Evolutionary conservation across 441 rosid genomes (phyloP), one percentile per base, ranked within the genome.

Genomic region (Gossypium trilobum): DNA sequence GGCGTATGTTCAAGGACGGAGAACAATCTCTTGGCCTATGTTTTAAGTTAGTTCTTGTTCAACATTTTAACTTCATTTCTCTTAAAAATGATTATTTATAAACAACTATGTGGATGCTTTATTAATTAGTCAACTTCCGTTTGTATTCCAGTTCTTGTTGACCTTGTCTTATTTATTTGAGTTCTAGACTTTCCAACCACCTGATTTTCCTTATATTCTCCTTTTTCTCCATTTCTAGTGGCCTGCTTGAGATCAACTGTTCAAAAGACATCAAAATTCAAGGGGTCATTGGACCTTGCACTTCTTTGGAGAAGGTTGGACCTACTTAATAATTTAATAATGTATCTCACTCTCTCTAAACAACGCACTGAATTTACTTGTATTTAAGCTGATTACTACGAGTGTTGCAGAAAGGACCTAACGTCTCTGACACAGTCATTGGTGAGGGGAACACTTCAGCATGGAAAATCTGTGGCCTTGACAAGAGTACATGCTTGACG

Each of bases 401-500:
- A 75, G 48, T 68, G 71, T 72, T 88, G 88, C 97, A 95, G 99
- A 93, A 90, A 91, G 99, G 99, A 75, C 89, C 99, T 36, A 81
- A 82, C 74, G 94, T 88, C 70, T 88, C 98, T 29, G 99, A 95
- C 78, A 88, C 95, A 19, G 88, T 86, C 69, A 77, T 89, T 27
- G 98, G 99, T 65, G 97, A 95, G 85, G 99, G 99, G 42, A 92
- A 89, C 78, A 93, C 97, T 65, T 79, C 74, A 22, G 87, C 91
- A 36, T 95, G 99, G 99, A 95, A 93, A 81, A 83, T 95, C 90
- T 93, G 99, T 80, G 97, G 99, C 79, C 89, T 94, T 63, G 95
- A 93, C 82, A 93, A 82, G 82, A 93, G 95, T 82, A 91, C 97
- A 73, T 95, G 96, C 81, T 85, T 91, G 78, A 91, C 99, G 1